Conservation (phyloP, 176 grass and related monocot species). For the Aegilops tauschii region DNA sequence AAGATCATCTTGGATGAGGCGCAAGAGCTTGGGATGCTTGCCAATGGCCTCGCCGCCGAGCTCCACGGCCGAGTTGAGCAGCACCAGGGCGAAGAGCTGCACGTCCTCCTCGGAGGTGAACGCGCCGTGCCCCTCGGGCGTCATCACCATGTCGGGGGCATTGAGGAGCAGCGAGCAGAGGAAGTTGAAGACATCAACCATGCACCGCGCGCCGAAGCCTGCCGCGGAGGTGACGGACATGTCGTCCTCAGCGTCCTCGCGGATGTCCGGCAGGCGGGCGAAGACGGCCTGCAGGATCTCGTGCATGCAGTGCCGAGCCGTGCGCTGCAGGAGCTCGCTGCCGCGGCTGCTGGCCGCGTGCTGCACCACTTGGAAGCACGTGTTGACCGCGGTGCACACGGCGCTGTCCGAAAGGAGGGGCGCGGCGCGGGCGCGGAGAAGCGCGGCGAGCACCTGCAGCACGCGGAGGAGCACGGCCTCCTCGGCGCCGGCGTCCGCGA, state of each 20-base stretch:
- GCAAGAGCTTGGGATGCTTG: conserved; percentile 67
- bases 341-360: conserved; percentile 53
- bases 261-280: conserved; percentile 60
- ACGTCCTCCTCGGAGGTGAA: conserved; percentile 80
- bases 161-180: conserved; percentile 79
- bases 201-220: conserved; percentile 76
- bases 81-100: conserved; percentile 84
- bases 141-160: conserved; percentile 46
- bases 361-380: conserved; percentile 92
- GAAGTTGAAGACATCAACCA: conserved; percentile 87
- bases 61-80: conserved; percentile 83
- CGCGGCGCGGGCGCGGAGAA: conserved; percentile 51
- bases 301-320: conserved; percentile 75
- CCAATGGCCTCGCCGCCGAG: conserved; percentile 79
- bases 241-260: conserved; percentile 17
- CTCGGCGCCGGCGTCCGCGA: conserved; percentile 59
- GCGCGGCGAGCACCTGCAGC: conserved; percentile 69
- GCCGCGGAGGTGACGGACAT: not conserved
- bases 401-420: conserved; percentile 70
- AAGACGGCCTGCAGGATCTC: conserved; percentile 84
- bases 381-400: conserved; percentile 77
- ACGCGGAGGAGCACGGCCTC: conserved; percentile 83
- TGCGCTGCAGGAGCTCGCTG: conserved; percentile 77
- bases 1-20: conserved; percentile 81
- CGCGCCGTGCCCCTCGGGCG: conserved; percentile 48